phyloP scores from a whole-genome alignment of 768 basidiomycete species.

The Lactarius sanguifluus region DNA sequence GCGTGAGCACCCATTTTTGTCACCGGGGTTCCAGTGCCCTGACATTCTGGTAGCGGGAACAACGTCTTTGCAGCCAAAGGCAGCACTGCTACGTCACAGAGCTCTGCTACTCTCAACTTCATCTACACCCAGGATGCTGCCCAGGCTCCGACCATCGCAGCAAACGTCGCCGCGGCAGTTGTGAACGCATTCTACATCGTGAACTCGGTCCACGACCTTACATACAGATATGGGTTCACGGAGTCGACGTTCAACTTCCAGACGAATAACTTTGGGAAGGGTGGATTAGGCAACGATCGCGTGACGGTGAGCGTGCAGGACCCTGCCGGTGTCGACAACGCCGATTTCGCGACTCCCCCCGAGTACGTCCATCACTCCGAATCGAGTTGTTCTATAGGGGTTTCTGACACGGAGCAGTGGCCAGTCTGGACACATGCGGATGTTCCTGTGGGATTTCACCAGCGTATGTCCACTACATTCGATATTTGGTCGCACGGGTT shows the following conservation, averaged over 20 bases:
- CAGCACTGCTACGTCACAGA: slow-evolving; percentile 37
- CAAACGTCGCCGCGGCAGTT: slow-evolving; percentile 54
- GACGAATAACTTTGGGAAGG: slow-evolving; percentile 51
- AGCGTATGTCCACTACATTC: slow-evolving; percentile 31
- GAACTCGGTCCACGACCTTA: slow-evolving; percentile 58
- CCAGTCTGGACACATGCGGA: slow-evolving; percentile 46
- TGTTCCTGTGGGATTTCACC: slow-evolving; percentile 39
- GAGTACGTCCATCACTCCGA: slow-evolving; percentile 37
- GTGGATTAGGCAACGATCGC: slow-evolving; percentile 50
- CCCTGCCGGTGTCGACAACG: slow-evolving; percentile 45
- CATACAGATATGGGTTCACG: slow-evolving; percentile 58
- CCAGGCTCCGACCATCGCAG: slow-evolving; percentile 42
- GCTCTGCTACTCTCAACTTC: slow-evolving; percentile 43
- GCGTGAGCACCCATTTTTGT: slow-evolving; percentile 17
- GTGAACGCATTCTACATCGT: slow-evolving; percentile 59
- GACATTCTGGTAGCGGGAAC: slow-evolving; percentile 36
- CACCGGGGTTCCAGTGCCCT: background rate
- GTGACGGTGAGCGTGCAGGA: slow-evolving; percentile 55
- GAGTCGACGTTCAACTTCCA: slow-evolving; percentile 63
- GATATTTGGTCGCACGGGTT: background rate
- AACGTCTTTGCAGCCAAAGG: slow-evolving; percentile 36
- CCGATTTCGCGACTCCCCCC: slow-evolving; percentile 46
- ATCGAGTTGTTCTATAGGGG: background rate
- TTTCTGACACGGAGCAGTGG: slow-evolving; percentile 29
- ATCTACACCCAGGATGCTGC: slow-evolving; percentile 39